phyloP scores from a whole-genome alignment of 257 asterid genomes.

The Cynanchum wilfordii region DNA sequence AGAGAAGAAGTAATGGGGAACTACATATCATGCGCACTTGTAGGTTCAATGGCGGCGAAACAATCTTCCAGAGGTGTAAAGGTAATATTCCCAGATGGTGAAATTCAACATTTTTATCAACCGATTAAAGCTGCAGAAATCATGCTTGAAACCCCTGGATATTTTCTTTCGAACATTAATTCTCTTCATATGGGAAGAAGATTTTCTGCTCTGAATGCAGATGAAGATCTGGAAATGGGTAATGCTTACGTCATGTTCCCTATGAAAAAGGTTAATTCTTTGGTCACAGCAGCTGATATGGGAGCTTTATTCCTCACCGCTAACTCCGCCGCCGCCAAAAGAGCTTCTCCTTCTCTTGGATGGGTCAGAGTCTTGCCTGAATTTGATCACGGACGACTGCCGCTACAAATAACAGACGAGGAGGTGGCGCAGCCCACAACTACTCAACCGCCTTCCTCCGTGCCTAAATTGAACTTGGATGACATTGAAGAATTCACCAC shows the following conservation, averaged over 20 bases:
- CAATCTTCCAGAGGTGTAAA: conserved; percentile 35
- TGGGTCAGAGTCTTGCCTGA: conserved; percentile 56
- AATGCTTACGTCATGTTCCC: conserved; percentile 61
- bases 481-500: conserved; percentile 50
- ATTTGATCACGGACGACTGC: conserved; percentile 5
- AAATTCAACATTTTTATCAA: conserved; percentile 30
- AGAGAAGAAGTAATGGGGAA: conserved; percentile 39
- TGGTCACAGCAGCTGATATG: conserved; percentile 64
- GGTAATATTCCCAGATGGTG: conserved; percentile 52
- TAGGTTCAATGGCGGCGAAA: conserved; percentile 33
- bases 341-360: conserved; percentile 29
- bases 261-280: conserved; percentile 59
- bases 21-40: conserved; percentile 44
- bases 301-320: conserved; percentile 60
- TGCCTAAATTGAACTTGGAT: conserved; percentile 54
- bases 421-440: neutral
- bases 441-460: neutral
- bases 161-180: conserved; percentile 46
- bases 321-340: conserved; percentile 46
- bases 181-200: conserved; percentile 66
- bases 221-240: conserved; percentile 73
- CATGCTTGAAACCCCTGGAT: conserved; percentile 58
- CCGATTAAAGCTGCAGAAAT: conserved; percentile 61
- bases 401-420: neutral
- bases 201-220: conserved; percentile 67